These are phyloP conservation scores for Xylariaceae sp. DNA, from an alignment of 2,329 filamentous ascomycete genomes.

Conservation along the genomic window DNA sequence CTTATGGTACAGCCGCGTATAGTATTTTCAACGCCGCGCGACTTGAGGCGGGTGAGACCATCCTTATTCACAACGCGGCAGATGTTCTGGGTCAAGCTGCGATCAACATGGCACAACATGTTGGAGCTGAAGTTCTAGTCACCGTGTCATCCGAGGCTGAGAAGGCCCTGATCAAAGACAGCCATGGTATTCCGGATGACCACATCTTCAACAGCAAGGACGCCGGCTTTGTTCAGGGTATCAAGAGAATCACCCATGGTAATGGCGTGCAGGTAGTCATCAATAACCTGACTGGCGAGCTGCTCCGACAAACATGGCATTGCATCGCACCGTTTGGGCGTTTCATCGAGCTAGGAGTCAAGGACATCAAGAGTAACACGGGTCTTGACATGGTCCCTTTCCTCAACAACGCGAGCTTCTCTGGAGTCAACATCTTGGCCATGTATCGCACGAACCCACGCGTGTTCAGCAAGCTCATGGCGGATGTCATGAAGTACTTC, in stretches of 20 bases:
- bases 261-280: conserved; percentile 22
- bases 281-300: conserved; percentile 21
- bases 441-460: conserved; percentile 25
- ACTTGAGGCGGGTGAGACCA: conserved; percentile 22
- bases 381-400: conserved; percentile 26
- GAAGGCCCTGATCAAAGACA: conserved; percentile 22
- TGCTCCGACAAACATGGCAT: conserved; percentile 25
- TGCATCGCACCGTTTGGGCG: conserved; percentile 24
- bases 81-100: conserved; percentile 22
- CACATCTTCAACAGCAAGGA: conserved; percentile 26
- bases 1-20: conserved; percentile 23
- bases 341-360: conserved; percentile 24
- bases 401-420: conserved; percentile 23
- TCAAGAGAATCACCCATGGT: conserved; percentile 23
- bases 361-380: conserved; percentile 25
- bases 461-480: conserved; percentile 21
- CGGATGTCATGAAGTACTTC: conserved; percentile 19
- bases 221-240: conserved; percentile 22
- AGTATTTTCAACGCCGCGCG: conserved; percentile 23
- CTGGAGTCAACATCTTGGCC: conserved; percentile 23
- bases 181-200: conserved; percentile 18
- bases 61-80: conserved; percentile 23
- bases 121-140: conserved; percentile 21
- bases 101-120: conserved; percentile 23
- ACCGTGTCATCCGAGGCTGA: conserved; percentile 23